A percentile compares a stretch with the other conserved stretches of the same genome.
Evolutionary conservation across 805 yeast genomes (phyloP).

Genomic region (Helenozyma rhizophorensis): DNA sequence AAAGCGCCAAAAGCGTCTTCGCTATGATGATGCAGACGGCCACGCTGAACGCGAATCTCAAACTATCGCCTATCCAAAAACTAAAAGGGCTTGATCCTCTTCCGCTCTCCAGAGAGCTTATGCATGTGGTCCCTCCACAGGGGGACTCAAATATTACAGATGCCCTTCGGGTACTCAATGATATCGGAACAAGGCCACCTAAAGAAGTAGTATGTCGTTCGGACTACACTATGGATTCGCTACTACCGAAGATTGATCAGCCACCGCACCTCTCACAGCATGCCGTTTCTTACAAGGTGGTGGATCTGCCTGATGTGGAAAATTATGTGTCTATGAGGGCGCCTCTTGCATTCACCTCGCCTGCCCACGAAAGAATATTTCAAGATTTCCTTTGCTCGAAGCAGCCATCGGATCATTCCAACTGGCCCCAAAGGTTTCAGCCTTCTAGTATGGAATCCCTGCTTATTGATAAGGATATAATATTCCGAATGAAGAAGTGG

Average conservation of each 20-base stretch:
- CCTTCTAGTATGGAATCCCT: conserved; percentile 34
- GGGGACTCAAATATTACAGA: not conserved
- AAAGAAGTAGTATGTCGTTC: not conserved
- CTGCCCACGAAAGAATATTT: conserved; percentile 9
- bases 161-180: not conserved
- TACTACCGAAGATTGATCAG: too few relatives aligned
- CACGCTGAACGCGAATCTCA: conserved; percentile 18
- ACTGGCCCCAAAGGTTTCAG: conserved; percentile 34
- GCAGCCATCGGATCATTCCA: not conserved
- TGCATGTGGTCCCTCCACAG: conserved; percentile 29
- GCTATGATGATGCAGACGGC: conserved; percentile 36
- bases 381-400: not conserved
- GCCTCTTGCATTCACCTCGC: conserved; percentile 7
- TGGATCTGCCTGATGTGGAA: too few relatives aligned
- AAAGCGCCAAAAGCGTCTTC: conserved; percentile 23
- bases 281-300: too few relatives aligned
- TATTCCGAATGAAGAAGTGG: conserved; percentile 34
- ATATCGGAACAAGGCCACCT: not conserved
- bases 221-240: not conserved
- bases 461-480: conserved; percentile 24
- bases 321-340: conserved; percentile 1
- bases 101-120: conserved; percentile 19
- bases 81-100: conserved; percentile 32
- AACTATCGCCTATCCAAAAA: conserved; percentile 28
- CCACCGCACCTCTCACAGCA: too few relatives aligned